These are phyloP conservation scores for Russula sp. DNA, from an alignment of 768 basidiomycete genomes.

Conservation along the genomic window DNA sequence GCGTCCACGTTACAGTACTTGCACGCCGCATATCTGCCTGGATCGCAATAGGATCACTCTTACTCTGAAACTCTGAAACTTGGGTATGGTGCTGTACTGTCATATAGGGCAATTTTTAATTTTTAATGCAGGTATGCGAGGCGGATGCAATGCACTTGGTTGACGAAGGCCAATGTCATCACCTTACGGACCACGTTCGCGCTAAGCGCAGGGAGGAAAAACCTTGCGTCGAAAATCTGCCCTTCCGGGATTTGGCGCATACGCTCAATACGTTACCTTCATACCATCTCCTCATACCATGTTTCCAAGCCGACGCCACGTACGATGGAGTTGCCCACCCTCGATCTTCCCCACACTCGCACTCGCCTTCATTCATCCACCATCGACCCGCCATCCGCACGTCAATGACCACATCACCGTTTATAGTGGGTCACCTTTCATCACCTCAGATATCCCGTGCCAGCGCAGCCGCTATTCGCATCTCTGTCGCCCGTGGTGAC, in stretches of 20 bases:
- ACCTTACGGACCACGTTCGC: slow-evolving; percentile 26
- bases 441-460: slow-evolving; percentile 29
- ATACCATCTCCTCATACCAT: not conserved
- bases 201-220: slow-evolving; percentile 14
- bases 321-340: not conserved
- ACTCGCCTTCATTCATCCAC: not conserved
- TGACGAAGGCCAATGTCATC: slow-evolving; percentile 48
- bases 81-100: slow-evolving; percentile 34
- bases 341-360: not conserved
- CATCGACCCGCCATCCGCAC: slow-evolving; percentile 15
- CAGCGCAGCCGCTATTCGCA: slow-evolving; percentile 26
- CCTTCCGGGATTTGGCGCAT: not conserved
- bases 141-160: slow-evolving; percentile 72
- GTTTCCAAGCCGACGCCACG: not conserved
- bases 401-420: slow-evolving; percentile 18
- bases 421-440: slow-evolving; percentile 12
- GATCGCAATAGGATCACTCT: not conserved
- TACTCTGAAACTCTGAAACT: not conserved
- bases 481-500: slow-evolving; percentile 21
- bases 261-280: not conserved
- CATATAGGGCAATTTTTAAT: not conserved
- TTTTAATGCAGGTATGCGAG: slow-evolving; percentile 49
- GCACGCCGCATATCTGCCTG: not conserved
- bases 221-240: not conserved
- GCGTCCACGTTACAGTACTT: not conserved